phyloP scores from a whole-genome alignment of 2,329 filamentous ascomycete species.

The Plectosphaerella cucumerina region DNA sequence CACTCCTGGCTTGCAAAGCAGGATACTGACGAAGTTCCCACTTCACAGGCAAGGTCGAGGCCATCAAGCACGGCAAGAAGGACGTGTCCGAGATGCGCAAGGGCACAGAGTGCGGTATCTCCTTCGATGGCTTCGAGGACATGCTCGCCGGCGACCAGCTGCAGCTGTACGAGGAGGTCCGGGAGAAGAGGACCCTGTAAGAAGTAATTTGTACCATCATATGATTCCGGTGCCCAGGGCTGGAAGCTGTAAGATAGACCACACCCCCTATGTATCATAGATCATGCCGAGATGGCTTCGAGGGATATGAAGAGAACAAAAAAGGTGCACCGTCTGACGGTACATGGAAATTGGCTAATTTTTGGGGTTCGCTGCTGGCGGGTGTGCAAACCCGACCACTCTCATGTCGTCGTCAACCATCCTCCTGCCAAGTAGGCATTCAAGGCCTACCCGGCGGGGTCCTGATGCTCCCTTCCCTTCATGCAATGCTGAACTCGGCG shows the following conservation, averaged over 20 bases:
- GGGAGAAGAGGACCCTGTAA: constrained; percentile 62
- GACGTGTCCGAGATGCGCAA: constrained; percentile 87
- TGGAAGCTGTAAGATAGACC: not conserved
- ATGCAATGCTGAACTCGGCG: constrained; percentile 71
- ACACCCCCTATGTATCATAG: not conserved
- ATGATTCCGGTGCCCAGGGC: not conserved
- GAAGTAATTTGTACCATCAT: constrained; percentile 3
- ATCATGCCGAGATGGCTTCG: not conserved
- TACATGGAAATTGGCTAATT: too few relatives aligned
- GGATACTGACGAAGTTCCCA: constrained; percentile 4
- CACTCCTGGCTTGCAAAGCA: not conserved
- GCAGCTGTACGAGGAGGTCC: constrained; percentile 78
- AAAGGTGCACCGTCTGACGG: not conserved
- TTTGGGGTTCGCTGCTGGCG: too few relatives aligned
- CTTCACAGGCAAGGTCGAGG: constrained; percentile 66
- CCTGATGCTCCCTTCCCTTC: not conserved
- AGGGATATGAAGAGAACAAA: not conserved
- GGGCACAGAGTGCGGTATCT: constrained; percentile 88
- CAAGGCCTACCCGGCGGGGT: not conserved
- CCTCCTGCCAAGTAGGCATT: not conserved
- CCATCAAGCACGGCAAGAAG: constrained; percentile 89
- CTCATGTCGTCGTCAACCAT: too few relatives aligned
- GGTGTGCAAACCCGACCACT: too few relatives aligned
- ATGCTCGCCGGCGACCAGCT: constrained; percentile 80
- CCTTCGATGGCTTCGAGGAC: constrained; percentile 74